Conservation (phyloP, 192 early-diverging fungal genomes). For the Rhizoclosmatium globosum region DNA sequence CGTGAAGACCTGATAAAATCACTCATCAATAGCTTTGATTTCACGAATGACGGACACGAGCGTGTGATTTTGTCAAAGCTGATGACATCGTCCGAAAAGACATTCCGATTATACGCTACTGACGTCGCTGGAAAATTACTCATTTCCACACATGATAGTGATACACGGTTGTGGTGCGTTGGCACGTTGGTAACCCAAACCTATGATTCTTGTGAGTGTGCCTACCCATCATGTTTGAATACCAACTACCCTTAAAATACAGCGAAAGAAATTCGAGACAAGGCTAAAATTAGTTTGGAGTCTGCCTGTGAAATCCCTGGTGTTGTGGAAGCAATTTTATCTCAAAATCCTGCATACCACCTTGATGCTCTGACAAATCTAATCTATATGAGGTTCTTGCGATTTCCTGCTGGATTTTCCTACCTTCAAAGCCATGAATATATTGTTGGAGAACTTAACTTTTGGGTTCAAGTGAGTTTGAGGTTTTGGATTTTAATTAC, state of each 20-base stretch:
- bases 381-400: constrained; percentile 60
- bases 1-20: constrained; percentile 81
- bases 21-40: constrained; percentile 78
- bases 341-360: constrained; percentile 76
- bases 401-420: constrained; percentile 74
- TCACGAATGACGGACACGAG: constrained; percentile 80
- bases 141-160: constrained; percentile 55
- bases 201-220: neutral
- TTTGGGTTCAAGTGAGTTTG: constrained; percentile 76
- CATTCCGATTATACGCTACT: constrained; percentile 79
- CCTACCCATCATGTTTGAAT: neutral
- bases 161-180: constrained; percentile 78
- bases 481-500: neutral
- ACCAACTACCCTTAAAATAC: constrained; percentile 44
- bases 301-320: constrained; percentile 69
- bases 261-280: constrained; percentile 72
- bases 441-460: constrained; percentile 77
- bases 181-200: constrained; percentile 74
- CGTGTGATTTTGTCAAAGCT: constrained; percentile 83
- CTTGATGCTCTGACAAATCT: constrained; percentile 57
- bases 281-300: constrained; percentile 73
- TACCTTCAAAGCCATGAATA: constrained; percentile 77
- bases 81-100: constrained; percentile 85
- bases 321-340: constrained; percentile 76
- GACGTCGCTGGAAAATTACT: constrained; percentile 73